phyloP scores from a whole-genome alignment of 2,329 filamentous ascomycete genomes.

The Kalmusia sp. region DNA sequence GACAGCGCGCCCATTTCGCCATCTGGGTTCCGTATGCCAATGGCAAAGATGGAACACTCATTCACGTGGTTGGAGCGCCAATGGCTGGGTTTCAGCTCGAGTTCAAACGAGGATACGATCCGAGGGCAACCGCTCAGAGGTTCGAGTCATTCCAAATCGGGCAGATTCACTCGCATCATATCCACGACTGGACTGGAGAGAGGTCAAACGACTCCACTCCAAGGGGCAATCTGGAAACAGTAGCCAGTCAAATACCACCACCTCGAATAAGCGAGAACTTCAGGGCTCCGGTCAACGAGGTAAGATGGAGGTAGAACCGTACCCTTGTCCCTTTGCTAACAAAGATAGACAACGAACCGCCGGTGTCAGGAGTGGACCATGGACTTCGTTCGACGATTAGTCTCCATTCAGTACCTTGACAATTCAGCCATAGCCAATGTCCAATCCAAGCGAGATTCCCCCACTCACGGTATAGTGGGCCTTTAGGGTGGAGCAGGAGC shows the following conservation, averaged over 20 bases:
- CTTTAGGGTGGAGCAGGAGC: not conserved
- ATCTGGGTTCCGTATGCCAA: conserved; percentile 6
- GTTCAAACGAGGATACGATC: conserved; percentile 37
- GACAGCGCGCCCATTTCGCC: conserved; percentile 9
- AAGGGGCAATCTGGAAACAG: conserved; percentile 31
- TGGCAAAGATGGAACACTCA: conserved; percentile 29
- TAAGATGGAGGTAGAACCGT: conserved; percentile 12
- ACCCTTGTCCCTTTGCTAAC: not conserved
- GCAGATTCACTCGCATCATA: not conserved
- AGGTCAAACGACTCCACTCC: conserved; percentile 25
- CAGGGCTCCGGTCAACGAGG: conserved; percentile 44
- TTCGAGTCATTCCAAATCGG: conserved; percentile 6
- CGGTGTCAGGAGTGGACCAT: conserved; percentile 14
- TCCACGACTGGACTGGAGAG: conserved; percentile 2
- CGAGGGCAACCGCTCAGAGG: conserved; percentile 12
- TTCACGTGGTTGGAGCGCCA: conserved; percentile 41
- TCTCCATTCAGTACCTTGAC: conserved; percentile 3
- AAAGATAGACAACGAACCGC: conserved; percentile 10
- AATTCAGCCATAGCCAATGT: conserved; percentile 3
- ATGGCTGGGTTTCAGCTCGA: conserved; percentile 40
- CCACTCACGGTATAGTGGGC: conserved; percentile 2
- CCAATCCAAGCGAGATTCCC: conserved; percentile 11
- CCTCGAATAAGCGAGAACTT: conserved; percentile 43
- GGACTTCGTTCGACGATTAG: conserved; percentile 7
- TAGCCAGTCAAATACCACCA: conserved; percentile 33